Percentiles rank a stretch among this genome's conserved stretches.
These are phyloP conservation scores for Pleurotus cornucopiae DNA, from an alignment of 768 basidiomycete genomes.

Conservation along the genomic window DNA sequence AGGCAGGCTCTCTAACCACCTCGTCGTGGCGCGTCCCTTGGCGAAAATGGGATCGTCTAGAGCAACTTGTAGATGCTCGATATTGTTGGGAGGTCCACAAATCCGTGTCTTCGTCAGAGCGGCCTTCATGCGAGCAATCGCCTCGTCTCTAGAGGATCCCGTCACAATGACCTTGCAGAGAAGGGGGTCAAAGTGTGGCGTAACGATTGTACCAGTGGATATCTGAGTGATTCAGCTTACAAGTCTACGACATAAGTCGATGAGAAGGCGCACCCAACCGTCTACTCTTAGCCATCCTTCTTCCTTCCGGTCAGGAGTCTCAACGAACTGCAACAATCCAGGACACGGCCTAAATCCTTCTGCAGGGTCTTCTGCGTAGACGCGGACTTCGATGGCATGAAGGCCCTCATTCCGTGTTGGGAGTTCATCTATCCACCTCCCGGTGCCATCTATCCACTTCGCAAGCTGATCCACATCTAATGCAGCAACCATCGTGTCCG, in stretches of 20 bases:
- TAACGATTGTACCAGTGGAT: constrained; percentile 46
- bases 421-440: background rate
- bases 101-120: constrained; percentile 39
- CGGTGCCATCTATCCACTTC: no score
- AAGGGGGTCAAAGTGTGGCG: constrained; percentile 54
- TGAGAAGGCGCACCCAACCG: constrained; percentile 39
- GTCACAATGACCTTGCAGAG: constrained; percentile 58
- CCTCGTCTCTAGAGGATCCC: constrained; percentile 40
- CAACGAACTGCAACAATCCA: constrained; percentile 57
- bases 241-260: no score
- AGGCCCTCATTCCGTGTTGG: constrained; percentile 15
- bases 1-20: constrained; percentile 39
- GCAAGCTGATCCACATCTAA: background rate
- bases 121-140: constrained; percentile 34
- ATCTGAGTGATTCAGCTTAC: constrained; percentile 24
- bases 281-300: constrained; percentile 59
- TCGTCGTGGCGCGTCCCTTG: constrained; percentile 42
- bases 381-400: constrained; percentile 51
- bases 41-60: constrained; percentile 33
- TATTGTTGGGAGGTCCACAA: constrained; percentile 58
- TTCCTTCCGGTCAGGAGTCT: constrained; percentile 22
- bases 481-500: constrained; percentile 10
- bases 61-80: constrained; percentile 46
- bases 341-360: constrained; percentile 54
- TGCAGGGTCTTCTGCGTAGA: constrained; percentile 62